Evolutionary conservation across 1,284 basidiomycete species (phyloP), one percentile per base, ranked within the genome.

Genomic region (Megacollybia platyphylla): DNA sequence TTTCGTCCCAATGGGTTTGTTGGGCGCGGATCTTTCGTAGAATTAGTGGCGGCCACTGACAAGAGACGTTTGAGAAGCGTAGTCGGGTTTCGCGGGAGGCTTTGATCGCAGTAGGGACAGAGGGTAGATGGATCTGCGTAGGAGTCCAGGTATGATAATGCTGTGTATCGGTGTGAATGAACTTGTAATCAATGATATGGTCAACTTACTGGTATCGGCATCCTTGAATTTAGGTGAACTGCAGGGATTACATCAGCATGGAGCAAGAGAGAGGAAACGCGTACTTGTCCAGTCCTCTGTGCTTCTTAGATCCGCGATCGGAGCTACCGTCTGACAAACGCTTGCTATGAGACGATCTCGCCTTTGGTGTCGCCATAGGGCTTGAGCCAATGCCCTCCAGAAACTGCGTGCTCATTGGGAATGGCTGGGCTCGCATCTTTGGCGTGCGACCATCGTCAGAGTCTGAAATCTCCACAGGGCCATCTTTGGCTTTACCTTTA

Each of bases 51-150:
- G 1, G 73, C 72, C 2, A 60, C 56, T 1, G 60, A 57, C 4
- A 87, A 64, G n/a, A 88, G 64, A 3, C 61, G 58, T 10, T 53
- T 51, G n/a, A 88, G 63, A 24, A 68, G 59, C 1, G 75, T 70
- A 0, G 84, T 83, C 2, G 79, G 80, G 2, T 66, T 59, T 2
- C 63, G 46, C 2, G 85, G 87, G 5, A 87, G 65, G 0, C 60
- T 67, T 28, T 73, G 69, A 51, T 89, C 85, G 49, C 85, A 89
- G 57, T 79, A 89, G 0, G 85, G 84, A 52, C 86, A 89, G 2
- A 87, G 58, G 0, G 66, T 75, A 4, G 64, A 65, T 5, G 81
- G 81, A 49, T 87, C 83, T 11, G 67, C 57, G 28, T 55, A 48
- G 4, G 67, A 59, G 36, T 63, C 60, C 17, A 68, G 54, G 36